These are phyloP conservation scores for Parachaetomium inaequale DNA, from an alignment of 495 filamentous ascomycete genomes.

Conservation along the genomic window DNA sequence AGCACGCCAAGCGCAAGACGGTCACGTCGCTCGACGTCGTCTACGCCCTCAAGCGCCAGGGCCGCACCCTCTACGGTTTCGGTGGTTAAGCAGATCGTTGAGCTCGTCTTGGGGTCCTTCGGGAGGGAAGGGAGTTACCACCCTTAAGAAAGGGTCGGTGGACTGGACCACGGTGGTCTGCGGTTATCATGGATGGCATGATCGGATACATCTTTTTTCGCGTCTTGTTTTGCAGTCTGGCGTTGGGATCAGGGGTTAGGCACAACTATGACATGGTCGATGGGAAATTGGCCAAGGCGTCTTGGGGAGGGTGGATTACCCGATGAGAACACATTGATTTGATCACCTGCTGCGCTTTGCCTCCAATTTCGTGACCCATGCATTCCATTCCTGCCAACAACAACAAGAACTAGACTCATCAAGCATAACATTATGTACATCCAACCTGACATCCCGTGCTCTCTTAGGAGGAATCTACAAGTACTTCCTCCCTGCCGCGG, in stretches of 20 bases:
- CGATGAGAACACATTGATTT: slow-evolving; percentile 17
- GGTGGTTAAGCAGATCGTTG: slow-evolving; percentile 68
- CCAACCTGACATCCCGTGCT: neutral
- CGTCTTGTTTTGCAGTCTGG: slow-evolving; percentile 11
- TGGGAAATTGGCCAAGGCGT: slow-evolving; percentile 21
- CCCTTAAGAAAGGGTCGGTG: neutral
- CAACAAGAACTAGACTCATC: no score
- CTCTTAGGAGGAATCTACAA: slow-evolving; percentile 53
- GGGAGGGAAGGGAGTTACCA: neutral
- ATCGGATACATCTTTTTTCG: slow-evolving; percentile 8
- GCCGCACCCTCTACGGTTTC: slow-evolving; percentile 96
- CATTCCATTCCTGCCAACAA: neutral
- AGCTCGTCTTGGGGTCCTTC: neutral
- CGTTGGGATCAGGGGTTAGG: slow-evolving; percentile 16
- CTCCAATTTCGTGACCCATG: neutral
- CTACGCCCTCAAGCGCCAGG: slow-evolving; percentile 92
- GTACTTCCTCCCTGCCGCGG: slow-evolving; percentile 89
- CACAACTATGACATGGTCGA: slow-evolving; percentile 12
- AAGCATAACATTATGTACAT: no score
- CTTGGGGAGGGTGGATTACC: slow-evolving; percentile 12
- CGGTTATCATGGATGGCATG: slow-evolving; percentile 15
- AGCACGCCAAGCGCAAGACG: slow-evolving; percentile 97
- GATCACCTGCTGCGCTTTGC: neutral
- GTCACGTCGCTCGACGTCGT: slow-evolving; percentile 94
- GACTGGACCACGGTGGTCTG: neutral